These are phyloP conservation scores for Carallia brachiata DNA, from an alignment of 345 rosid species.

Conservation along the genomic window DNA sequence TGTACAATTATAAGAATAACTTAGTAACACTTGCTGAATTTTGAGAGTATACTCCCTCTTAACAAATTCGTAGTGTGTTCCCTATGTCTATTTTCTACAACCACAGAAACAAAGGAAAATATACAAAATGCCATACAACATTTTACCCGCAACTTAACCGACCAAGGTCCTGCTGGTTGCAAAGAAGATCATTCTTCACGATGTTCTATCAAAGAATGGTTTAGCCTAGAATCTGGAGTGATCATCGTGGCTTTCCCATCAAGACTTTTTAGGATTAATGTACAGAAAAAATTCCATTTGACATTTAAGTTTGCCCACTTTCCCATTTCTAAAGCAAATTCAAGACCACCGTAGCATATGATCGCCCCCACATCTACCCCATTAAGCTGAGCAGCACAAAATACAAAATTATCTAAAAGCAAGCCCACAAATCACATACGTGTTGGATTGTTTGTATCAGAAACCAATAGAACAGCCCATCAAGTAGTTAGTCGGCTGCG, in stretches of 20 bases:
- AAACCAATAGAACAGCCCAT: background rate
- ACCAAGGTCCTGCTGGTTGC: background rate
- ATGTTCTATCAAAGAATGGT: background rate
- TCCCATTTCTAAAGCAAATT: background rate
- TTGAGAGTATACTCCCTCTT: no score
- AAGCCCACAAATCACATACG: background rate
- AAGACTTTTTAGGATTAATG: background rate
- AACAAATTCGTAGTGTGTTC: no score
- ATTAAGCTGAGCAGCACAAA: background rate
- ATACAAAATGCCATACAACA: no score
- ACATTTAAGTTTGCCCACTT: background rate
- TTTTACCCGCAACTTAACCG: no score
- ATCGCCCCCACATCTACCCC: constrained; percentile 13
- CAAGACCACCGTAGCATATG: background rate
- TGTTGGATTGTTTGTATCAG: background rate
- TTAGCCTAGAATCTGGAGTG: background rate
- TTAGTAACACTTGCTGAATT: no score
- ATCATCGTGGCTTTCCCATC: background rate
- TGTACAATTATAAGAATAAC: no score
- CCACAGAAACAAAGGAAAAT: no score
- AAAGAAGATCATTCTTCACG: background rate
- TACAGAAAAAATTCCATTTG: no score
- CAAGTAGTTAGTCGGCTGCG: no score
- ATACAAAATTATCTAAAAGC: background rate
- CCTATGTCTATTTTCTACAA: no score